These are phyloP conservation scores for Mangifera indica DNA, from an alignment of 345 rosid genomes.

Conservation along the genomic window DNA sequence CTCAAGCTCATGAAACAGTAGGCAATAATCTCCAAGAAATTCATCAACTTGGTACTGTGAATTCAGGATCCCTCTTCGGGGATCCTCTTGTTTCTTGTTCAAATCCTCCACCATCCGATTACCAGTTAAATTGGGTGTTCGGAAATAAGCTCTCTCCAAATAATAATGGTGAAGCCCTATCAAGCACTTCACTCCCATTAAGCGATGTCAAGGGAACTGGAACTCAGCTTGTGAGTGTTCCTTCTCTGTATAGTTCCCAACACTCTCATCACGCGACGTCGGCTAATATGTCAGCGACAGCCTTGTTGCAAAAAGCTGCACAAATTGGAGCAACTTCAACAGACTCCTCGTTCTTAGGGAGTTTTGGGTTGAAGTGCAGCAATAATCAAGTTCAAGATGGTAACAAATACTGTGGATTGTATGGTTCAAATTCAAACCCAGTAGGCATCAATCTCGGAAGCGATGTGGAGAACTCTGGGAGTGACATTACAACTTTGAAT, in stretches of 20 bases:
- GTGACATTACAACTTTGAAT: slow-evolving; percentile 39
- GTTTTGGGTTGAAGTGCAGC: slow-evolving; percentile 44
- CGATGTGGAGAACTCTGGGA: slow-evolving; percentile 38
- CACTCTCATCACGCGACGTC: slow-evolving; percentile 35
- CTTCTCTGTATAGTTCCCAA: slow-evolving; percentile 67
- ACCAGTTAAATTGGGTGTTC: slow-evolving; percentile 47
- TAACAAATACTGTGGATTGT: slow-evolving; percentile 52
- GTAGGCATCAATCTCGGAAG: slow-evolving; percentile 20
- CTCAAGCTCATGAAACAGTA: slow-evolving; percentile 34
- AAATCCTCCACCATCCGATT: slow-evolving; percentile 35
- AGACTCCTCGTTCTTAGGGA: slow-evolving; percentile 52
- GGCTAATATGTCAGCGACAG: slow-evolving; percentile 86
- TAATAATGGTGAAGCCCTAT: slow-evolving; percentile 25
- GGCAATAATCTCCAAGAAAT: slow-evolving; percentile 34
- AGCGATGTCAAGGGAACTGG: slow-evolving; percentile 35
- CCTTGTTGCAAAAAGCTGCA: slow-evolving; percentile 90
- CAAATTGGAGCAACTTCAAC: slow-evolving; percentile 70
- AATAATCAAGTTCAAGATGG: slow-evolving; percentile 36
- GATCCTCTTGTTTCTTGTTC: slow-evolving; percentile 31
- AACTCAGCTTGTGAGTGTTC: slow-evolving; percentile 49
- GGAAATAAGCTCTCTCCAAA: slow-evolving; percentile 36
- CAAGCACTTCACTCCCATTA: slow-evolving; percentile 38
- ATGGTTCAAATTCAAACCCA: slow-evolving; percentile 39
- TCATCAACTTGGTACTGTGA: slow-evolving; percentile 34
- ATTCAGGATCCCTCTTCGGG: slow-evolving; percentile 26